These are phyloP conservation scores for Ogataea henricii DNA, from an alignment of 805 yeast species.

Conservation along the genomic window DNA sequence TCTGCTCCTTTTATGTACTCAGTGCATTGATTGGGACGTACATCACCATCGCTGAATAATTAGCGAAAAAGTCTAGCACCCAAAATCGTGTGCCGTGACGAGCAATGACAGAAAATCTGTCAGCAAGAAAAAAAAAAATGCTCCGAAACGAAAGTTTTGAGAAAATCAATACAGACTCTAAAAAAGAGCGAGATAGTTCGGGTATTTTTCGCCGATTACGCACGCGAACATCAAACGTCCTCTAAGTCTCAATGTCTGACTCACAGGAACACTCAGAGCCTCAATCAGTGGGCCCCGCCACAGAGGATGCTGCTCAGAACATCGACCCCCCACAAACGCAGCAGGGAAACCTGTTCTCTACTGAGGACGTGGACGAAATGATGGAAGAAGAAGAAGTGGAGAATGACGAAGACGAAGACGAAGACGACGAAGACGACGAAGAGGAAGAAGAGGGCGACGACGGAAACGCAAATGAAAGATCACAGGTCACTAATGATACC, in stretches of 20 bases:
- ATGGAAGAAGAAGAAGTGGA: conserved; percentile 37
- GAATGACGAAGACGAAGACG: conserved; percentile 26
- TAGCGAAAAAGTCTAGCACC: not conserved
- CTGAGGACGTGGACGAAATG: conserved; percentile 25
- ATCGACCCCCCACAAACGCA: not conserved
- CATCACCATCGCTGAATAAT: not conserved
- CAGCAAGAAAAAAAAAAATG: not conserved
- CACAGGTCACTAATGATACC: not conserved
- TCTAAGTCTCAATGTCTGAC: conserved; percentile 1
- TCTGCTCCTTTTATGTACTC: not conserved
- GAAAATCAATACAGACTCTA: not conserved
- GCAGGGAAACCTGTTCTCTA: conserved; percentile 21
- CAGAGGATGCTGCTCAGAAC: not conserved
- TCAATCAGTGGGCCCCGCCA: not conserved
- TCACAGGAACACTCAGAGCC: not conserved
- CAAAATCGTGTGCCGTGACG: not conserved
- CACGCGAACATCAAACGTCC: too few species aligned
- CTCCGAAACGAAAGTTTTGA: conserved; percentile 1
- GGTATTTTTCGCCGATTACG: too few species aligned
- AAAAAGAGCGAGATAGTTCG: not conserved
- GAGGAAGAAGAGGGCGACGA: conserved; percentile 13
- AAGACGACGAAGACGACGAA: conserved; percentile 16
- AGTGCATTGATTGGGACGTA: too few species aligned
- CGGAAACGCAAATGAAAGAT: conserved; percentile 8
- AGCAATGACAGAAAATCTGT: not conserved